Percentiles rank a stretch among this genome's conserved stretches.
phyloP scores from a whole-genome alignment of 305 asterid species.

The Nicotiana rustica region DNA sequence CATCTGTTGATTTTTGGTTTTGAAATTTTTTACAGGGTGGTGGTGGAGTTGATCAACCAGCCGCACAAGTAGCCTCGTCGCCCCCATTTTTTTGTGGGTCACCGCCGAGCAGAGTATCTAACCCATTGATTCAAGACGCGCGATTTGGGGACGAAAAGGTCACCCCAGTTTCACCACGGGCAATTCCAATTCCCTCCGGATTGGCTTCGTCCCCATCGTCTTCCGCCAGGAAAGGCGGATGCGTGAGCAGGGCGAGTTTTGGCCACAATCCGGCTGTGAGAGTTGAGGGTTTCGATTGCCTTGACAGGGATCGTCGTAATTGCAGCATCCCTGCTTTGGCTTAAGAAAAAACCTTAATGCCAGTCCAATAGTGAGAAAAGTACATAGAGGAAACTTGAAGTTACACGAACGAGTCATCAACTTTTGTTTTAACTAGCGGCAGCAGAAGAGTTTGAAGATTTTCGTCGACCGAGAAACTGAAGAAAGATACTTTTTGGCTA shows the following conservation, averaged over 20 bases:
- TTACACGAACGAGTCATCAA: constrained; percentile 16
- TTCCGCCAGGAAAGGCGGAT: constrained; percentile 72
- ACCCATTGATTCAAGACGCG: constrained; percentile 92
- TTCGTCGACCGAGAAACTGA: constrained; percentile 38
- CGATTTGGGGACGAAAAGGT: constrained; percentile 76
- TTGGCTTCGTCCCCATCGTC: constrained; percentile 54
- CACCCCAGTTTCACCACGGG: constrained; percentile 66
- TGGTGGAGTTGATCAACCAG: constrained; percentile 53
- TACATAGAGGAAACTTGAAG: constrained; percentile 8
- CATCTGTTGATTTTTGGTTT: neutral
- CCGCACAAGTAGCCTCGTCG: constrained; percentile 73
- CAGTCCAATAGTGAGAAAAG: neutral
- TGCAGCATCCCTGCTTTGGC: constrained; percentile 96
- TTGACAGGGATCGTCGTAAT: constrained; percentile 87
- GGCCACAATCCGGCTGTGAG: constrained; percentile 93
- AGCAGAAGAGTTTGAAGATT: constrained; percentile 40
- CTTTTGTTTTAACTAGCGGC: constrained; percentile 27
- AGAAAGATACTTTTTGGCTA: constrained; percentile 48
- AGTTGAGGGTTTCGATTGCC: constrained; percentile 95
- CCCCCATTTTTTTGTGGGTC: constrained; percentile 99
- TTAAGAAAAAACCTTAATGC: constrained; percentile 39
- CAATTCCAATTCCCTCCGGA: constrained; percentile 63
- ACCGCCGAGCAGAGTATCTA: constrained; percentile 99
- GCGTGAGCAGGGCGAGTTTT: constrained; percentile 76
- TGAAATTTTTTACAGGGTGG: constrained; percentile 57